Conservation (phyloP, 1,284 basidiomycete genomes). For the Bothia castanella region DNA sequence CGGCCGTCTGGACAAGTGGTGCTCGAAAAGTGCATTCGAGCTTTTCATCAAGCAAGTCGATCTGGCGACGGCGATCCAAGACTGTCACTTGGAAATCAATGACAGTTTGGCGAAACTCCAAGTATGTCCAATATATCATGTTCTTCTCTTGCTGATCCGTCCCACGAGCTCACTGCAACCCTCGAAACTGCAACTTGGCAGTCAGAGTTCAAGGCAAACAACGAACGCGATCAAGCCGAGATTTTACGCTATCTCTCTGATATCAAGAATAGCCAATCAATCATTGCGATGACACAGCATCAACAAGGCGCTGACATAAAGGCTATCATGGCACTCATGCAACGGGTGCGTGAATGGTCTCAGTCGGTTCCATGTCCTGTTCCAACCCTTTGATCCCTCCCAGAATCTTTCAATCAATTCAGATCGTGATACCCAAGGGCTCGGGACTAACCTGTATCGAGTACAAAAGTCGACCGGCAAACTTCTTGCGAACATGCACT, state of each 20-base stretch:
- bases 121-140: slow-evolving; percentile 24
- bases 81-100: slow-evolving; percentile 40
- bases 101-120: slow-evolving; percentile 43
- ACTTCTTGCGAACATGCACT: slow-evolving; percentile 47
- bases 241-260: slow-evolving; percentile 42
- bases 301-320: slow-evolving; percentile 34
- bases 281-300: slow-evolving; percentile 33
- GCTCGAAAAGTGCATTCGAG: slow-evolving; percentile 34
- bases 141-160: slow-evolving; percentile 13
- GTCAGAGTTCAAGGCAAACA: slow-evolving; percentile 36
- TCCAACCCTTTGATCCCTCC: not conserved
- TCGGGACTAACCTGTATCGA: slow-evolving; percentile 47
- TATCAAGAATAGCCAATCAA: slow-evolving; percentile 38
- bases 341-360: slow-evolving; percentile 34
- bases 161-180: slow-evolving; percentile 41
- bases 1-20: slow-evolving; percentile 41
- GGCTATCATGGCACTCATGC: slow-evolving; percentile 45
- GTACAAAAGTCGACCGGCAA: slow-evolving; percentile 42
- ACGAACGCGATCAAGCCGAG: slow-evolving; percentile 41
- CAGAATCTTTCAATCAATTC: slow-evolving; percentile 32
- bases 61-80: slow-evolving; percentile 40
- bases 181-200: slow-evolving; percentile 49
- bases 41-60: slow-evolving; percentile 45
- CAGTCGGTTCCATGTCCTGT: not conserved
- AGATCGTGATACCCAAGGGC: slow-evolving; percentile 38